Evolutionary conservation across 1,139 yeast genomes (phyloP), one percentile per base, ranked within the genome.

Genomic region (Nakaseomyces sp.): DNA sequence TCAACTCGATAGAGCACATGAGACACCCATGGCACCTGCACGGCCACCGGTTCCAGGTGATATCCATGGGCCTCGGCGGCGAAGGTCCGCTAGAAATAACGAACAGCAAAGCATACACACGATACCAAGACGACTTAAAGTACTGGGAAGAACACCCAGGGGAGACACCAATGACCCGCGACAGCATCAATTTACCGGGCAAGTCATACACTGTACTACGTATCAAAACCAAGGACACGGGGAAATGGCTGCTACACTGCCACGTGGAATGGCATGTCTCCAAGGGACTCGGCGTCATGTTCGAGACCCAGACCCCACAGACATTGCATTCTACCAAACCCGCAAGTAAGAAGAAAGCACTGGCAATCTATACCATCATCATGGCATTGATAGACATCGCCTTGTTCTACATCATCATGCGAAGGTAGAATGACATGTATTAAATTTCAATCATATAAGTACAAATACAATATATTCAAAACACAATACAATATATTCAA

Each of bases 1-100:
- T 87, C 40, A 84, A 85, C 60, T 82, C 86, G 49, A 63, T 68
- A 48, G 95, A 86, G 63, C 85, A 88, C 43, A 93, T 93, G 66
- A 76, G 77, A 49, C 95, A 87, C 65, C 95, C 96, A n/a, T 85
- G 88, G 80, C 96, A 87, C 62, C 68, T 87, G 54, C 96, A 87
- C 56, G 96, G 96, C 28, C 93, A 85, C 64, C 73, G 71, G 48
- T 84, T 86, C 72, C 93, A 87, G 71, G 71, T 84, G 8, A 60
- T 85, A 44, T 73, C 76, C 29, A 70, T 83, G 54, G 80, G 77
- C 37, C 66, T 64, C 6, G 71, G 51, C 61, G 76, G 59, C 68
- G 59, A 56, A 18, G 56, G 58, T 59, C 75, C 69, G 20, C 64
- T 70, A 40, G 70, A 69, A 2, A 66, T 61, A 43, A 30, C 42